Base-by-base conservation (phyloP, 495 filamentous ascomycete species). In the Thermochaetoides thermophila region DNA sequence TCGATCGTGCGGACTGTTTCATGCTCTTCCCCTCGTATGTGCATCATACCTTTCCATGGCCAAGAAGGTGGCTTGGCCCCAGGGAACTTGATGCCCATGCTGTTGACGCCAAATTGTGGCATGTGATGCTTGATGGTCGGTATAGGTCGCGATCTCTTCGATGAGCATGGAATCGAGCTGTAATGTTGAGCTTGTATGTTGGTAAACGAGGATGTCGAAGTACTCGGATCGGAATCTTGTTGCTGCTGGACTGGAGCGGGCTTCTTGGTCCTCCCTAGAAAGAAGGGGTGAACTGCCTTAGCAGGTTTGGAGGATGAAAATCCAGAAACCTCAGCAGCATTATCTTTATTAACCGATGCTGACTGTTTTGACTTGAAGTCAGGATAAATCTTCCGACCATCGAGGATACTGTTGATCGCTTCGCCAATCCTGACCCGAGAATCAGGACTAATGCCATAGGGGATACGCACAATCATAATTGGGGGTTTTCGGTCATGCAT, bases 281-380 rank as follows among this genome's bases (percentile, higher is more conserved):
- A 94, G 46, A 94, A 92, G 0, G 85, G 85, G 57, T 92, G 85
- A 0, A 79, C 78, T 2, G 69, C 38, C 46, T 81, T 91, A 15
- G 55, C 33, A 19, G 69, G 15, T 23, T 32, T 33, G 11, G 31
- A 11, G 1, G 32, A 7, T 17, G 25, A 8, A 8, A 29, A 11
- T 10, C 39, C 33, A 3, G 25, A 8, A 11, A 24, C 17, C 25
- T 42, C 35, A 2, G 29, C 18, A 8, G 27, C 2, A 7, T 29
- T 18, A 4, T 32, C 37, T 25, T 32, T 37, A 17, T 52, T 55
- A 10, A 34, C 38, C 17, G 56, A 45, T 7, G 32, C 4, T 3
- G 6, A 17, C 2, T 25, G 17, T n/a, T 37, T 31, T 17, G 27
- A 9, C 35, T 54, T 56, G 27, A 21, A 0, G 1, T 2, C 5